phyloP scores from a whole-genome alignment of 2,329 filamentous ascomycete species.

The Hirsutella thompsonii region DNA sequence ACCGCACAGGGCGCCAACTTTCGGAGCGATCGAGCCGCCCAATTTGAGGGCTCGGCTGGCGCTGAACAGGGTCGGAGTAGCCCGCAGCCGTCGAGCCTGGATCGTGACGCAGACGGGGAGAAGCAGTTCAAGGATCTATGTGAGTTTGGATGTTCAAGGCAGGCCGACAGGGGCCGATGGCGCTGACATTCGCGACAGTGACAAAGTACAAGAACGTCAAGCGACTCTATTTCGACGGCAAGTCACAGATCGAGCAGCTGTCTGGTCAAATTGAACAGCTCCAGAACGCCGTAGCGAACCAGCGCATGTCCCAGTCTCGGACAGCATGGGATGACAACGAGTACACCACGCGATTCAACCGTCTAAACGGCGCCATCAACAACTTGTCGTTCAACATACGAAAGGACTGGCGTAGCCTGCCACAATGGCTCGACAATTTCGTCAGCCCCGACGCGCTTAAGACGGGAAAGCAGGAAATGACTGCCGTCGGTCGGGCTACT shows the following conservation, averaged over 20 bases:
- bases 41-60: slow-evolving; percentile 29
- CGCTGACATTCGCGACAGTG: slow-evolving; percentile 37
- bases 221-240: slow-evolving; percentile 92
- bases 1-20: slow-evolving; percentile 21
- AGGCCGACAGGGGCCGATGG: too few species aligned
- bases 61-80: slow-evolving; percentile 40
- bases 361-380: slow-evolving; percentile 85
- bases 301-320: slow-evolving; percentile 85
- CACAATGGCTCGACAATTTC: slow-evolving; percentile 63
- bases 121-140: slow-evolving; percentile 45
- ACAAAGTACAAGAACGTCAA: slow-evolving; percentile 98
- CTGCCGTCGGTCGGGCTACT: slow-evolving; percentile 76
- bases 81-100: slow-evolving; percentile 35
- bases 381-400: slow-evolving; percentile 93
- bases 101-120: slow-evolving; percentile 33
- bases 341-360: slow-evolving; percentile 78
- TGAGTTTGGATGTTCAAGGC: slow-evolving; percentile 19
- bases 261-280: slow-evolving; percentile 82
- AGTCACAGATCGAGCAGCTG: slow-evolving; percentile 80
- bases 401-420: slow-evolving; percentile 80
- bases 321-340: slow-evolving; percentile 93
- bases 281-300: slow-evolving; percentile 94
- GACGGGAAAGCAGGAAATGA: slow-evolving; percentile 95
- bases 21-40: slow-evolving; percentile 24
- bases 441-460: slow-evolving; percentile 77